Evolutionary conservation across 1,284 basidiomycete genomes (phyloP).

Genomic region (Ganoderma resinaceum): DNA sequence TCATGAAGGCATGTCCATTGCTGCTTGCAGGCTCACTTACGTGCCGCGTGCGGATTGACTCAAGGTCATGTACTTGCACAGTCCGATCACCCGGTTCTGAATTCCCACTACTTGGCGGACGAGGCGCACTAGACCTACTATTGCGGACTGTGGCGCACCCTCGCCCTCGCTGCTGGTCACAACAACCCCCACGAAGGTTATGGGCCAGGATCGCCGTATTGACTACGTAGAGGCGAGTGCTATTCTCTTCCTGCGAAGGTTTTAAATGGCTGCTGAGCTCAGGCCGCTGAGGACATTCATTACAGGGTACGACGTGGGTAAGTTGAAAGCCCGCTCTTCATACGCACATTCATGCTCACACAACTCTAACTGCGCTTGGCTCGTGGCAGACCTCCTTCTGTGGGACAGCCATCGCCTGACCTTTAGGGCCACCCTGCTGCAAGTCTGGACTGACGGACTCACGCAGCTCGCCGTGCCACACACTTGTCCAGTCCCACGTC

Average conservation of each 20-base stretch:
- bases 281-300: background rate
- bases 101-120: constrained; percentile 81
- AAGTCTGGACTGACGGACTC: constrained; percentile 78
- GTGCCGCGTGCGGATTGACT: background rate
- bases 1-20: constrained; percentile 71
- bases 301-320: constrained; percentile 56
- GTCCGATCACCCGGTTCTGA: constrained; percentile 79
- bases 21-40: too few species aligned
- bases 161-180: constrained; percentile 80
- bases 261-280: background rate
- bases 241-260: too few species aligned
- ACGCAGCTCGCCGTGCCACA: constrained; percentile 59
- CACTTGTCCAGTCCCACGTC: constrained; percentile 50
- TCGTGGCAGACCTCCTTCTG: constrained; percentile 58
- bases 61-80: constrained; percentile 34
- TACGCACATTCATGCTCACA: background rate
- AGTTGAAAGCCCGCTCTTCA: constrained; percentile 8
- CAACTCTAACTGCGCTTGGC: background rate
- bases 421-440: constrained; percentile 73
- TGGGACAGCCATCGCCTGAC: constrained; percentile 83
- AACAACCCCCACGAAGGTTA: constrained; percentile 75
- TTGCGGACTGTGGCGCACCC: constrained; percentile 65
- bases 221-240: constrained; percentile 70
- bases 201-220: constrained; percentile 85
- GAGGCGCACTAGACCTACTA: constrained; percentile 92